Conservation (phyloP, 2,329 filamentous ascomycete species). For the Fusarium agapanthi region DNA sequence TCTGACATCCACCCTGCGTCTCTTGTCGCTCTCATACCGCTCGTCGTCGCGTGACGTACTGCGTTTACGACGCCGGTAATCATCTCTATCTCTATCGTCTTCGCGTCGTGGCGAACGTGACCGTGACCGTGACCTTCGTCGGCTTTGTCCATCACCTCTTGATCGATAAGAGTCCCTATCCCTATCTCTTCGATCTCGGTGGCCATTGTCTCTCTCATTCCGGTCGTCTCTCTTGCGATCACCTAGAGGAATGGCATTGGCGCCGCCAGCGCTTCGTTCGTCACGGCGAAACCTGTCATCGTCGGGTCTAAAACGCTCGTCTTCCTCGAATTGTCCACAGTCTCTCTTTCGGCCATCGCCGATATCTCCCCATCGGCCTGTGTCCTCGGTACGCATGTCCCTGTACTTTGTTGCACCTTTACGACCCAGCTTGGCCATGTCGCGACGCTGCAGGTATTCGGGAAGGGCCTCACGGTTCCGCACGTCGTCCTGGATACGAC, state of each 20-base stretch:
- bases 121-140: conserved; percentile 49
- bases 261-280: conserved; percentile 63
- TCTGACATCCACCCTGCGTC: conserved; percentile 62
- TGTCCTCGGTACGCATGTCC: conserved; percentile 90
- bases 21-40: conserved; percentile 67
- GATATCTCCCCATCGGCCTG: conserved; percentile 81
- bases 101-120: conserved; percentile 63
- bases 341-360: conserved; percentile 58
- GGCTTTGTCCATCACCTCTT: conserved; percentile 25
- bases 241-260: conserved; percentile 76
- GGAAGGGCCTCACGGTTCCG: conserved; percentile 84
- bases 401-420: conserved; percentile 92
- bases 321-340: conserved; percentile 53
- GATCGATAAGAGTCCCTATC: conserved; percentile 35
- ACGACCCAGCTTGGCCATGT: conserved; percentile 92
- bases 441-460: conserved; percentile 89
- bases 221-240: conserved; percentile 45
- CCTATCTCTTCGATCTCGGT: conserved; percentile 34
- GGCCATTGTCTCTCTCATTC: conserved; percentile 35
- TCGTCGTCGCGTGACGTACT: conserved; percentile 65
- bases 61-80: conserved; percentile 63
- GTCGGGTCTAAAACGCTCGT: conserved; percentile 76
- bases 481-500: conserved; percentile 83
- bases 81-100: conserved; percentile 53
- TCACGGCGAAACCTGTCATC: conserved; percentile 57